Conservation (phyloP, 768 basidiomycete species). For the Mrakia frigida region DNA sequence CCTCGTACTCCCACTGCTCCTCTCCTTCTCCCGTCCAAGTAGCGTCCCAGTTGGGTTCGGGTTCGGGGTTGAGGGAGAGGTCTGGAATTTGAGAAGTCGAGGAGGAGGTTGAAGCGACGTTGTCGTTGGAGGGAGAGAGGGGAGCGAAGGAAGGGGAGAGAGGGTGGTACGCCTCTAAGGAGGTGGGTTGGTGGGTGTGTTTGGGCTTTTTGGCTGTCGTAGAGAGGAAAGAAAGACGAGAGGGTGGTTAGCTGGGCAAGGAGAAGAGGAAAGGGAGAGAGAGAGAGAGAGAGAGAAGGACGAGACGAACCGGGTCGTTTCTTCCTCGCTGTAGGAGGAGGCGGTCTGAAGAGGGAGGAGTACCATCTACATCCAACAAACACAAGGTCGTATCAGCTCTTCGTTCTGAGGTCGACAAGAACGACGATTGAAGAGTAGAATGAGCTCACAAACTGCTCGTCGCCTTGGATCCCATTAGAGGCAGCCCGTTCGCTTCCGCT, state of each 20-base stretch:
- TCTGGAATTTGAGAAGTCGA: not conserved
- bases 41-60: not conserved
- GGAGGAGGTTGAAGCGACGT: not conserved
- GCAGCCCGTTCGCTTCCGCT: constrained; percentile 5
- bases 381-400: not conserved
- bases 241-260: not conserved
- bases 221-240: not conserved
- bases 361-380: not conserved
- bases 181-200: not conserved
- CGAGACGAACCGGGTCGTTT: not conserved
- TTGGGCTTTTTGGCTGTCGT: constrained; percentile 12
- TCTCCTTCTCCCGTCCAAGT: not conserved
- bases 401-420: not conserved
- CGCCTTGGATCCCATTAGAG: not conserved
- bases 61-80: not conserved
- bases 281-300: not conserved
- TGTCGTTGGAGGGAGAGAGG: not conserved
- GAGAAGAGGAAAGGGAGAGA: not conserved
- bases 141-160: constrained; percentile 3
- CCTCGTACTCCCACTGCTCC: not conserved
- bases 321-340: not conserved
- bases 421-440: not conserved
- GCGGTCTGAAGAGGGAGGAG: not conserved
- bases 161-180: not conserved
- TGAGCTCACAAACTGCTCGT: constrained; percentile 1